Percentiles rank a stretch among this genome's conserved stretches.
These are phyloP conservation scores for Solanum chilense DNA, from an alignment of 257 asterid genomes.

Conservation along the genomic window DNA sequence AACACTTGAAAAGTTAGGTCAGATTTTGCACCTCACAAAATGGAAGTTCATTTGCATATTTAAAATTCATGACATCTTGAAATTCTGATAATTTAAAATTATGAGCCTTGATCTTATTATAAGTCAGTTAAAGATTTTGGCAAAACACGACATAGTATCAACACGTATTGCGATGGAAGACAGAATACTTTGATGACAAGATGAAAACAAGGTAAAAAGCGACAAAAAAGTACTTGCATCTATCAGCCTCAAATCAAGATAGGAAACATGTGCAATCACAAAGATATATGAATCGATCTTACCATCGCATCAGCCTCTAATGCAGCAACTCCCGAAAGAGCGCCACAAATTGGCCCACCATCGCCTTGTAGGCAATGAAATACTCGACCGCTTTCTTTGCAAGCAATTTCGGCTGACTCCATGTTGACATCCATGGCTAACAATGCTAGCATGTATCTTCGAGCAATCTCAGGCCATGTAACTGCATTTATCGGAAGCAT, in stretches of 20 bases:
- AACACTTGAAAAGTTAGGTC: neutral
- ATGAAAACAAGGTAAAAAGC: neutral
- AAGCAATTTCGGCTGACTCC: slow-evolving; percentile 71
- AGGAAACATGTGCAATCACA: neutral
- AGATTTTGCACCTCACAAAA: neutral
- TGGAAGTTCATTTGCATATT: neutral
- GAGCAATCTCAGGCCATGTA: slow-evolving; percentile 94
- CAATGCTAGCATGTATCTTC: slow-evolving; percentile 75
- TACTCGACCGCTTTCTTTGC: slow-evolving; percentile 82
- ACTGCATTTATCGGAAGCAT: slow-evolving; percentile 77
- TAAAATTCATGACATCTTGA: neutral
- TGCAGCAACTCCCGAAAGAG: slow-evolving; percentile 78
- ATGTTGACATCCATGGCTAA: slow-evolving; percentile 73
- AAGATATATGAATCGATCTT: slow-evolving; percentile 13
- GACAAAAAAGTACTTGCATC: neutral
- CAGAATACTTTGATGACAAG: neutral
- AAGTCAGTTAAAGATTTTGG: neutral
- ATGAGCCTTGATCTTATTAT: neutral
- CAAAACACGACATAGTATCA: neutral
- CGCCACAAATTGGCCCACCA: slow-evolving; percentile 87
- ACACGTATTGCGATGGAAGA: neutral
- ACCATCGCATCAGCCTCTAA: slow-evolving; percentile 93
- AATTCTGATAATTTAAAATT: neutral
- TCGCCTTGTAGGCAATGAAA: slow-evolving; percentile 90
- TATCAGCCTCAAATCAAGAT: neutral